A percentile compares a stretch with the other conserved stretches of the same genome.
Evolutionary conservation across 176 grass and related monocot species (phyloP).

Genomic region (Zizania latifolia): DNA sequence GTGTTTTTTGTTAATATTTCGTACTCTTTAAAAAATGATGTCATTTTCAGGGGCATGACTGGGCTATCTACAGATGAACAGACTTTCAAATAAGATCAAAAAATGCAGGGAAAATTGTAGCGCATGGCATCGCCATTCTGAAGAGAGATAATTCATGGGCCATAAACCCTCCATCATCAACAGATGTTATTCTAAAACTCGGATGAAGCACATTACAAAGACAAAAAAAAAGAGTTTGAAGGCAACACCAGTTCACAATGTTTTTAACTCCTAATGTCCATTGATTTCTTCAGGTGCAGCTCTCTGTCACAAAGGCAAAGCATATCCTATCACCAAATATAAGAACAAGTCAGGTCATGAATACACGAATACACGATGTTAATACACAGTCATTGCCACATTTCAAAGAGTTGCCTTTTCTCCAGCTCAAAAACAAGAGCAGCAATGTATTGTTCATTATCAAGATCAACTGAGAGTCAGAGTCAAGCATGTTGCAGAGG

Average conservation of each 20-base stretch:
- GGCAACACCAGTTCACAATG: neutral
- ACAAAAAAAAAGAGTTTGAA: neutral
- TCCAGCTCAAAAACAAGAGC: neutral
- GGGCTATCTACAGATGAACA: neutral
- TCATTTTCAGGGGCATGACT: no score
- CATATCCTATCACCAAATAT: constrained; percentile 43
- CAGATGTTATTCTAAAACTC: no score
- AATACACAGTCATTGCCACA: neutral
- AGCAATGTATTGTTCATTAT: neutral
- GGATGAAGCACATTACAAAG: neutral
- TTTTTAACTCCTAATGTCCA: constrained; percentile 25
- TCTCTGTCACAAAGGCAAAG: constrained; percentile 51
- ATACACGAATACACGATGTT: no score
- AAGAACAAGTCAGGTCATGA: constrained; percentile 21
- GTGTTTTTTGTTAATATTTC: no score
- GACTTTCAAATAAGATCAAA: neutral
- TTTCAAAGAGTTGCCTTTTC: neutral
- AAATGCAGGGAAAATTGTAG: neutral
- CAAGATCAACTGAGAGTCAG: neutral
- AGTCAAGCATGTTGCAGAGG: constrained; percentile 10
- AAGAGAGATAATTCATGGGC: neutral
- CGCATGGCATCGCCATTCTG: neutral
- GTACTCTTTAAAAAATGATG: no score
- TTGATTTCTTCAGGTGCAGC: constrained; percentile 29
- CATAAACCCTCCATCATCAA: no score